phyloP scores from a whole-genome alignment of 2,329 filamentous ascomycete genomes.

The Cercospora berteroae region DNA sequence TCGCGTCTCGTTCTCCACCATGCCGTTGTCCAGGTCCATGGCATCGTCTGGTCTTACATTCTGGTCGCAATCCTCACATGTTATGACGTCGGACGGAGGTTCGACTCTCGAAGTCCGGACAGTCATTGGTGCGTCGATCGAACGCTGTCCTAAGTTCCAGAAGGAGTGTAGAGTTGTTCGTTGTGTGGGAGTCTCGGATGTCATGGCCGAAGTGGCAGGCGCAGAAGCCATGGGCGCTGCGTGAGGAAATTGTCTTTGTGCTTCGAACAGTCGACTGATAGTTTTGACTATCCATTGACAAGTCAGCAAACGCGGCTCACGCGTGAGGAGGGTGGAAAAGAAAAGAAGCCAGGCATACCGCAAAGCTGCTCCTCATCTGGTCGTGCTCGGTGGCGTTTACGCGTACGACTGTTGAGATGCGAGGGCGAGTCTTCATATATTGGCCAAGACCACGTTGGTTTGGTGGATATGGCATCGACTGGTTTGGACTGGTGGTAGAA shows the following conservation, averaged over 20 bases:
- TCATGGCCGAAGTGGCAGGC: conserved; percentile 14
- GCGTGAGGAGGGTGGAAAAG: conserved; percentile 4
- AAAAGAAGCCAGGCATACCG: conserved; percentile 42
- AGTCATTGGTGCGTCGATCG: conserved; percentile 25
- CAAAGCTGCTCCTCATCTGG: conserved; percentile 57
- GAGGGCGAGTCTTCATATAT: conserved; percentile 29
- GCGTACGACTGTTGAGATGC: conserved; percentile 56
- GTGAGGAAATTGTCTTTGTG: conserved; percentile 39
- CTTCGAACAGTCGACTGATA: conserved; percentile 46
- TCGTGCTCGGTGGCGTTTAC: conserved; percentile 56
- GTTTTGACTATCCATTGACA: conserved; percentile 43
- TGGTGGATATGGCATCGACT: conserved; percentile 21
- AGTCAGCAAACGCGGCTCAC: conserved; percentile 20
- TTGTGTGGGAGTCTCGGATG: conserved; percentile 33
- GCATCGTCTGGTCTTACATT: conserved; percentile 35
- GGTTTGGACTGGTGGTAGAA: conserved; percentile 36
- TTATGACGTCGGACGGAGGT: conserved; percentile 20
- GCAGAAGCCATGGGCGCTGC: conserved; percentile 30
- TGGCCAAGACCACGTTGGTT: conserved; percentile 31
- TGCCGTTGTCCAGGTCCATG: conserved; percentile 38
- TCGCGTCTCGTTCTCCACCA: conserved; percentile 35
- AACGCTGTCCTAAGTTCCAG: conserved; percentile 44
- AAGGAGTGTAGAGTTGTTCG: conserved; percentile 50
- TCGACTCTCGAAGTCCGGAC: conserved; percentile 7
- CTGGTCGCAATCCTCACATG: conserved; percentile 49